These are phyloP conservation scores for Lipomyces kockii DNA, from an alignment of 805 yeast genomes.

Conservation along the genomic window DNA sequence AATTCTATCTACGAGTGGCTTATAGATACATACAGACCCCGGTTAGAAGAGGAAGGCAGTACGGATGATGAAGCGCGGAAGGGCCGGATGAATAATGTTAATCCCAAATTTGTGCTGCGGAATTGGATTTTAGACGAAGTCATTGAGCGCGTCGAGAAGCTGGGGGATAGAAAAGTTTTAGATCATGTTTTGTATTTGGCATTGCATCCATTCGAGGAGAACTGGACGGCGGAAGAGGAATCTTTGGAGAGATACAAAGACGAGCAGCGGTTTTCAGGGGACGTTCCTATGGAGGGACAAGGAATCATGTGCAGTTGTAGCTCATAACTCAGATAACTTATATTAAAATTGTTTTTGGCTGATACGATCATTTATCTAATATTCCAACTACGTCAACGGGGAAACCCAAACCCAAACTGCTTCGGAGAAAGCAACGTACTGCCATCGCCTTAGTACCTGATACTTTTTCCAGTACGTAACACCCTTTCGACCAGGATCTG, in stretches of 20 bases:
- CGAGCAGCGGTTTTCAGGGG: conserved; percentile 50
- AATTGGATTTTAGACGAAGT: conserved; percentile 89
- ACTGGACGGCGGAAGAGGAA: conserved; percentile 68
- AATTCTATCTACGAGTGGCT: conserved; percentile 62
- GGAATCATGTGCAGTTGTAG: conserved; percentile 79
- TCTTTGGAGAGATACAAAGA: conserved; percentile 54
- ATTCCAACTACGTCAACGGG: too few species aligned
- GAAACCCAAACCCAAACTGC: too few species aligned
- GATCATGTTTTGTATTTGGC: conserved; percentile 72
- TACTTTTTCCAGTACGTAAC: too few species aligned
- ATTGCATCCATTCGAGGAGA: conserved; percentile 69
- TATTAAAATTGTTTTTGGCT: too few species aligned
- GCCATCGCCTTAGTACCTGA: too few species aligned
- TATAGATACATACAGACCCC: conserved; percentile 48
- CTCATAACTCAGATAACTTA: conserved; percentile 34
- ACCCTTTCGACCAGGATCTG: too few species aligned
- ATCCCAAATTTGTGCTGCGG: conserved; percentile 83
- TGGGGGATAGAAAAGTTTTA: conserved; percentile 57
- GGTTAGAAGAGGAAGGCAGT: conserved; percentile 49
- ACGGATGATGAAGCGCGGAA: conserved; percentile 50
- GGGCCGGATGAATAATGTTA: conserved; percentile 52
- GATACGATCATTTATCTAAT: too few species aligned
- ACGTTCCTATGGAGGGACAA: conserved; percentile 55
- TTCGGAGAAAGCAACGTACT: too few species aligned
- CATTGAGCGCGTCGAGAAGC: conserved; percentile 58